These are phyloP conservation scores for Sporobolomyces phaffii DNA, from an alignment of 768 basidiomycete species.

Conservation along the genomic window DNA sequence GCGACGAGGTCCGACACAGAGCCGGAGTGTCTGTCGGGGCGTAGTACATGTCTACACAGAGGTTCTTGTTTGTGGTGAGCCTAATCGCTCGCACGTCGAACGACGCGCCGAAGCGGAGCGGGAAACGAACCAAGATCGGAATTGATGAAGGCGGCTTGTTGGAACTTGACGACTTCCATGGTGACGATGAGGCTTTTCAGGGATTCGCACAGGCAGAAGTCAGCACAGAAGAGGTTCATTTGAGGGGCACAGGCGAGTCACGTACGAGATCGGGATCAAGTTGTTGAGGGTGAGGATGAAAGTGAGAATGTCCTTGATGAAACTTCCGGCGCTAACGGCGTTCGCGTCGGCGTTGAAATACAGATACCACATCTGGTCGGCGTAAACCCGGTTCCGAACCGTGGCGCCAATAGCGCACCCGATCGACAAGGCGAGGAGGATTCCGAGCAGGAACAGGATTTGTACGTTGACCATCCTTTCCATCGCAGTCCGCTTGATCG, in stretches of 20 bases:
- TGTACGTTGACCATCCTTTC: slow-evolving; percentile 93
- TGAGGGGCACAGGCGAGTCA: not conserved
- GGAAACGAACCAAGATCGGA: slow-evolving; percentile 53
- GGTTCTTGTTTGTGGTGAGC: not conserved
- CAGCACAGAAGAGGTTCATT: too few species aligned
- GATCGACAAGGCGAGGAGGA: slow-evolving; percentile 77
- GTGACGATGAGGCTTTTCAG: slow-evolving; percentile 73
- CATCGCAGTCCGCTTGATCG: slow-evolving; percentile 92
- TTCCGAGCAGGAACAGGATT: slow-evolving; percentile 86
- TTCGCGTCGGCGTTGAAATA: slow-evolving; percentile 52
- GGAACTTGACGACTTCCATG: slow-evolving; percentile 98
- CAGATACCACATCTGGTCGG: slow-evolving; percentile 84
- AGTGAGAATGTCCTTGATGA: slow-evolving; percentile 93
- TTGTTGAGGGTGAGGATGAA: slow-evolving; percentile 87
- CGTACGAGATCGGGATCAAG: slow-evolving; percentile 85
- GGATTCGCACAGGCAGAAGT: not conserved
- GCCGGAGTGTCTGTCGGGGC: slow-evolving; percentile 91
- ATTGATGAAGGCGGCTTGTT: slow-evolving; percentile 95
- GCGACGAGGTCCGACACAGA: slow-evolving; percentile 90
- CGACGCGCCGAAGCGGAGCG: too few species aligned
- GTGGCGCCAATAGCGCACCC: slow-evolving; percentile 89
- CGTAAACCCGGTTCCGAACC: slow-evolving; percentile 86
- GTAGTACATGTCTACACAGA: slow-evolving; percentile 90
- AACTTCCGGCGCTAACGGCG: slow-evolving; percentile 55
- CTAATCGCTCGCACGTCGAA: too few species aligned